phyloP scores from a whole-genome alignment of 1,284 basidiomycete genomes.

The Volvariella volvacea region DNA sequence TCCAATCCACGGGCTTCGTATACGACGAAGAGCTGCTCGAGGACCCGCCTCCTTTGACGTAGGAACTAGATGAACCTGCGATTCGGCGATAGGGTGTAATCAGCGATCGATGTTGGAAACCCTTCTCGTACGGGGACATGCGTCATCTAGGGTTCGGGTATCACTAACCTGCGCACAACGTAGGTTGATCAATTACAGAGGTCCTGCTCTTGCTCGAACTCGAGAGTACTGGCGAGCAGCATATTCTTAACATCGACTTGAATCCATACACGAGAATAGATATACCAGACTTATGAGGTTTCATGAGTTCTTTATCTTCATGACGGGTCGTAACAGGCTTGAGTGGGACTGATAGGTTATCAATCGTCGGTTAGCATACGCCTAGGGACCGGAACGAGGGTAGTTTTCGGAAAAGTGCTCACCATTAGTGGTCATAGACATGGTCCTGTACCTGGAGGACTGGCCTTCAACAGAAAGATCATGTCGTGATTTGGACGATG shows the following conservation, averaged over 20 bases:
- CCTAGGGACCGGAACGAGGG: slow-evolving; percentile 3
- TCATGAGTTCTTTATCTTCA: neutral
- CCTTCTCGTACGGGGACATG: too few relatives aligned
- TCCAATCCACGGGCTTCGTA: slow-evolving; percentile 13
- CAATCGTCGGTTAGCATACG: neutral
- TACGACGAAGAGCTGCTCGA: slow-evolving; percentile 5
- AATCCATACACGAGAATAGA: neutral
- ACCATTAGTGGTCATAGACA: slow-evolving; percentile 17
- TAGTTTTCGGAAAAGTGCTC: slow-evolving; percentile 8
- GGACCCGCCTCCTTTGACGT: slow-evolving; percentile 12
- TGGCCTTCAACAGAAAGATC: neutral
- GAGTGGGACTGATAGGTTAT: neutral
- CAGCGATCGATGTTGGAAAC: slow-evolving; percentile 5
- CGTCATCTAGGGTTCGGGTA: too few relatives aligned
- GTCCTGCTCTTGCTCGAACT: slow-evolving; percentile 11
- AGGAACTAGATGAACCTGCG: slow-evolving; percentile 8
- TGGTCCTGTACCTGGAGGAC: slow-evolving; percentile 13
- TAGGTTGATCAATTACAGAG: slow-evolving; percentile 7
- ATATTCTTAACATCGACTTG: neutral
- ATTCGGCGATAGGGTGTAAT: slow-evolving; percentile 8
- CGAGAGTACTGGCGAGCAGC: slow-evolving; percentile 1
- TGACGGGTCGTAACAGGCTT: neutral
- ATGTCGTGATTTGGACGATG: slow-evolving; percentile 8
- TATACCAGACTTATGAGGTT: neutral
- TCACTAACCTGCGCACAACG: slow-evolving; percentile 7